Conservation (phyloP, 2,329 filamentous ascomycete species). For the Aspergillus chevalieri region DNA sequence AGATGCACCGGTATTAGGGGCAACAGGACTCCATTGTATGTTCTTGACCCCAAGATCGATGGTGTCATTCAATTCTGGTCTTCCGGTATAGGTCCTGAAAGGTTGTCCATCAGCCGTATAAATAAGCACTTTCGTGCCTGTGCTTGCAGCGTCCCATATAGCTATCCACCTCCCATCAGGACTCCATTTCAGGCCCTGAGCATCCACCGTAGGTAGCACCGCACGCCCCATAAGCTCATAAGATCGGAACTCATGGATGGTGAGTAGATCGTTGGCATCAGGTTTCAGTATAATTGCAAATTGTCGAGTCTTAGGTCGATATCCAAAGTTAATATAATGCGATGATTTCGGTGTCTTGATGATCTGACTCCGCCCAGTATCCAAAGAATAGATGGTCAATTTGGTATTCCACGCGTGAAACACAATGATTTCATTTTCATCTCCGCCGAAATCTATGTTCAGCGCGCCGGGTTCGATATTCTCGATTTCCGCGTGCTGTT, state of each 20-base stretch:
- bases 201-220: constrained; percentile 48
- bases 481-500: constrained; percentile 36
- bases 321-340: constrained; percentile 30
- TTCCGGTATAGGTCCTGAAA: constrained; percentile 48
- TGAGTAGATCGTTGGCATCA: constrained; percentile 32
- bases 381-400: constrained; percentile 30
- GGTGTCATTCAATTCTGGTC: constrained; percentile 28
- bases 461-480: constrained; percentile 31
- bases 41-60: constrained; percentile 46
- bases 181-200: constrained; percentile 55
- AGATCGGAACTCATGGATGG: constrained; percentile 31
- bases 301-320: constrained; percentile 35
- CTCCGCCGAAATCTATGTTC: constrained; percentile 33
- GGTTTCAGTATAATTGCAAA: constrained; percentile 37
- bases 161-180: constrained; percentile 55
- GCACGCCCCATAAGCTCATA: constrained; percentile 30
- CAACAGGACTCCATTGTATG: constrained; percentile 48
- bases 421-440: constrained; percentile 32
- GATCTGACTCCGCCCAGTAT: constrained; percentile 29
- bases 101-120: constrained; percentile 56
- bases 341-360: constrained; percentile 38
- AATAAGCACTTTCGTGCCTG: constrained; percentile 47
- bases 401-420: constrained; percentile 38
- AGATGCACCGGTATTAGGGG: constrained; percentile 16
- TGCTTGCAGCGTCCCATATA: constrained; percentile 50